Conservation (phyloP, 768 basidiomycete genomes). For the Pleurotus pulmonarius region DNA sequence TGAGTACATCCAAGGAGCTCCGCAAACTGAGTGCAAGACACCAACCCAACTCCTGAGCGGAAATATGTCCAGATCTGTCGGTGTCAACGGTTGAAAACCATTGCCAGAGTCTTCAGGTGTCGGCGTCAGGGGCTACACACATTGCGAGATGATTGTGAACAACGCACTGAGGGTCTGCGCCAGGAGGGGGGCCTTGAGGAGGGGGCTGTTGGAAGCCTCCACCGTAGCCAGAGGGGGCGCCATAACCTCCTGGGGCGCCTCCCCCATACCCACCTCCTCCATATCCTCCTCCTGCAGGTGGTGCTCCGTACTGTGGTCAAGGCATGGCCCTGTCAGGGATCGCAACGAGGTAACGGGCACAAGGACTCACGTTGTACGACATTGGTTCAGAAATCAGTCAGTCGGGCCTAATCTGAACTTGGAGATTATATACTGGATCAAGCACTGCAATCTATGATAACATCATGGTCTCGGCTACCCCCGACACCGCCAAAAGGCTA, state of each 20-base stretch:
- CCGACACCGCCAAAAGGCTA: background rate
- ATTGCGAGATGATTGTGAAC: conserved; percentile 61
- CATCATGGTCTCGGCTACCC: conserved; percentile 5
- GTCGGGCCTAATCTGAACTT: background rate
- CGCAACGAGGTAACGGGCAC: background rate
- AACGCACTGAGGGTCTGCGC: conserved; percentile 74
- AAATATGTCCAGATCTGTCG: conserved; percentile 67
- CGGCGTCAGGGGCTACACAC: conserved; percentile 67
- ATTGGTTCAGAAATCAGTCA: background rate
- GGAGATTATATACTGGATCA: background rate
- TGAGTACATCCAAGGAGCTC: background rate
- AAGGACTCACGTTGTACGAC: conserved; percentile 5
- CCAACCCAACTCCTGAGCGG: conserved; percentile 64
- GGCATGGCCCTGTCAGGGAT: background rate
- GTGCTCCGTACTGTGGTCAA: conserved; percentile 20
- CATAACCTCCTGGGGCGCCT: conserved; percentile 17
- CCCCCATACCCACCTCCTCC: conserved; percentile 18
- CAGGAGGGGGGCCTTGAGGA: conserved; percentile 48
- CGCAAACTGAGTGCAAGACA: background rate
- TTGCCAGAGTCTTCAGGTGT: conserved; percentile 59
- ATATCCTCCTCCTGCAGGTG: conserved; percentile 28
- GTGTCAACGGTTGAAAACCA: conserved; percentile 72
- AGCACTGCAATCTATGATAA: conserved; percentile 4
- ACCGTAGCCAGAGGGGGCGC: conserved; percentile 21
- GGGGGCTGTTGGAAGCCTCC: conserved; percentile 21